phyloP scores from a whole-genome alignment of 345 rosid genomes.

The Bruguiera gymnorhiza region DNA sequence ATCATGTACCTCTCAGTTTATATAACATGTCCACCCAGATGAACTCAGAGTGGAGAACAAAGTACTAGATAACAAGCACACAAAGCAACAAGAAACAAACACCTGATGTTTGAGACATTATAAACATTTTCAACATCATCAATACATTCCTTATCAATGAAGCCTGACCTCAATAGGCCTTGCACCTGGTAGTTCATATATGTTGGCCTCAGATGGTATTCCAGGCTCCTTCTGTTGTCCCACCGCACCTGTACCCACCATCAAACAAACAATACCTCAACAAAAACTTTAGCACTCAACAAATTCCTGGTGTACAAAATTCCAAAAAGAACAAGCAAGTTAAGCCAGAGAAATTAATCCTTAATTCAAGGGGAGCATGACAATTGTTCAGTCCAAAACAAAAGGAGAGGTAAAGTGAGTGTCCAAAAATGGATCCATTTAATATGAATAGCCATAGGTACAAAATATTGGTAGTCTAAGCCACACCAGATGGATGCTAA shows the following conservation, averaged over 20 bases:
- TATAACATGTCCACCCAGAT: neutral
- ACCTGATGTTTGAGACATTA: neutral
- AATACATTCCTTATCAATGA: neutral
- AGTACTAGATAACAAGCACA: neutral
- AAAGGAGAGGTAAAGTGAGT: neutral
- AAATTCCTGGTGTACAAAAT: neutral
- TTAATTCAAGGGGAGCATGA: neutral
- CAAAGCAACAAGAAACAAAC: neutral
- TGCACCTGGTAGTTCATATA: constrained; percentile 51
- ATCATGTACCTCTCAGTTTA: neutral
- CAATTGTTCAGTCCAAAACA: neutral
- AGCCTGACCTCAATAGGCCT: constrained; percentile 50
- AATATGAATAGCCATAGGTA: neutral
- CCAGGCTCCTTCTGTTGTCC: constrained; percentile 47
- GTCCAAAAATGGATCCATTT: neutral
- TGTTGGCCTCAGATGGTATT: constrained; percentile 46
- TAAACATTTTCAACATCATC: neutral
- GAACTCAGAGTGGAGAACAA: neutral
- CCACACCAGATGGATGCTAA: too few relatives aligned
- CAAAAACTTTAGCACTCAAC: constrained; percentile 5
- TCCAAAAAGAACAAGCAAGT: constrained; percentile 1
- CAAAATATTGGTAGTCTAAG: neutral
- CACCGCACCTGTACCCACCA: constrained; percentile 39
- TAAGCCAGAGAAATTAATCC: neutral
- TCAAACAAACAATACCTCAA: constrained; percentile 16